phyloP scores from a whole-genome alignment of 2,329 filamentous ascomycete genomes.

The Cadophora sp. region DNA sequence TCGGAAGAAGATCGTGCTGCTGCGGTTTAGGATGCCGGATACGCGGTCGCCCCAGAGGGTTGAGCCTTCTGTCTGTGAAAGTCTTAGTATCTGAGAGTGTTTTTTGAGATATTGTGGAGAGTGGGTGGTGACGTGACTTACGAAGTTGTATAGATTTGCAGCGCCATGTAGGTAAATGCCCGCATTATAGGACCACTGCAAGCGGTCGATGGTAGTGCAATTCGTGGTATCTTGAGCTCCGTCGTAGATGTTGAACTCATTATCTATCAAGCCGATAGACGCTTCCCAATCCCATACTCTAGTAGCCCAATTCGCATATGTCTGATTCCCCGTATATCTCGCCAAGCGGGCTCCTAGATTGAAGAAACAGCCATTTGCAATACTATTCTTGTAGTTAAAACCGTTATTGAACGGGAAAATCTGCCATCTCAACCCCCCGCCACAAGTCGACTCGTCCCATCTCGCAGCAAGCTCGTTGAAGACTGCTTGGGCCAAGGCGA shows the following conservation, averaged over 20 bases:
- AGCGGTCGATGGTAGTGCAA: slow-evolving; percentile 62
- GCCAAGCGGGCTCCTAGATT: slow-evolving; percentile 70
- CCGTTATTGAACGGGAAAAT: slow-evolving; percentile 83
- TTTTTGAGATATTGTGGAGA: background rate
- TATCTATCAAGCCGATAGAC: slow-evolving; percentile 63
- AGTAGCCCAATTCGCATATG: slow-evolving; percentile 79
- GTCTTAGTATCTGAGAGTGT: too few species aligned
- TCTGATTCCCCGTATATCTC: slow-evolving; percentile 77
- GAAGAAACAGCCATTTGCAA: slow-evolving; percentile 67
- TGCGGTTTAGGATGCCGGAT: slow-evolving; percentile 60
- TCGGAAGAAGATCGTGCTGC: slow-evolving; percentile 59
- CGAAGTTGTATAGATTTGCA: slow-evolving; percentile 72
- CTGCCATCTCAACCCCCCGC: slow-evolving; percentile 83
- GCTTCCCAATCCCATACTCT: slow-evolving; percentile 74
- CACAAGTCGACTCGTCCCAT: slow-evolving; percentile 73
- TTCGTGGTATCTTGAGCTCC: slow-evolving; percentile 62
- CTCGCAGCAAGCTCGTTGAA: slow-evolving; percentile 79
- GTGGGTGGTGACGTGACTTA: slow-evolving; percentile 42
- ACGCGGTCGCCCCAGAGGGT: slow-evolving; percentile 63
- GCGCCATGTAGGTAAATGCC: slow-evolving; percentile 72
- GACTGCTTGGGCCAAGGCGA: slow-evolving; percentile 76
- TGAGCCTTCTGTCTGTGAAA: slow-evolving; percentile 49
- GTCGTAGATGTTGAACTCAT: slow-evolving; percentile 65
- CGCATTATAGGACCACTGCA: slow-evolving; percentile 74
- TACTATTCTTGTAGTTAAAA: slow-evolving; percentile 77